Percentiles rank a stretch among this genome's conserved stretches.
phyloP scores from a whole-genome alignment of 169 alveolate species.

The Plasmodium vivax region DNA sequence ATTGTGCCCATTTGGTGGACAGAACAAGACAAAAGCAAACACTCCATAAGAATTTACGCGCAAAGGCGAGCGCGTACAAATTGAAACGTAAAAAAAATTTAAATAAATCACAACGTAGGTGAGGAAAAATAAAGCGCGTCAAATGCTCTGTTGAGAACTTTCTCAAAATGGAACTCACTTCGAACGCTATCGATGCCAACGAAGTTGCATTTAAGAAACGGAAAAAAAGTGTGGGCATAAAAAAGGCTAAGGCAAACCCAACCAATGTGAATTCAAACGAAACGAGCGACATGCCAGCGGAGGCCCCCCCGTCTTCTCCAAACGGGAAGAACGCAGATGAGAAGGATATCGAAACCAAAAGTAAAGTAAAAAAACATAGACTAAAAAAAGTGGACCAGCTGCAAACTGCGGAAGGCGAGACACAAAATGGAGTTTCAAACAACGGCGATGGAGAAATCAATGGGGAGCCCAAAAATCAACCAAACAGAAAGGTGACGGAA shows the following conservation, averaged over 20 bases:
- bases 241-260: not conserved
- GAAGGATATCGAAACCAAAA: not conserved
- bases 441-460: not conserved
- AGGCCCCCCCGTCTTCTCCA: not conserved
- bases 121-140: not conserved
- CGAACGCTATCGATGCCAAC: not conserved
- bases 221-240: constrained; percentile 9
- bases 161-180: constrained; percentile 15
- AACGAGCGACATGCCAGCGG: not conserved
- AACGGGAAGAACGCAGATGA: not conserved
- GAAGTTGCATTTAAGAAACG: not conserved
- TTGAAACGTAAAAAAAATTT: constrained; percentile 10
- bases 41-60: not conserved
- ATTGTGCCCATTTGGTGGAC: not conserved
- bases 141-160: not conserved
- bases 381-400: not conserved
- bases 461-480: not conserved
- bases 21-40: not conserved
- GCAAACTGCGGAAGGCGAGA: not conserved
- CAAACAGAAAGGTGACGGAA: not conserved
- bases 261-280: not conserved
- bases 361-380: not conserved
- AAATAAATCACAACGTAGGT: not conserved
- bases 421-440: not conserved
- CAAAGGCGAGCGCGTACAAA: not conserved